phyloP scores from a whole-genome alignment of 148 eudicot genomes.

The Heliamphora exappendiculata region DNA sequence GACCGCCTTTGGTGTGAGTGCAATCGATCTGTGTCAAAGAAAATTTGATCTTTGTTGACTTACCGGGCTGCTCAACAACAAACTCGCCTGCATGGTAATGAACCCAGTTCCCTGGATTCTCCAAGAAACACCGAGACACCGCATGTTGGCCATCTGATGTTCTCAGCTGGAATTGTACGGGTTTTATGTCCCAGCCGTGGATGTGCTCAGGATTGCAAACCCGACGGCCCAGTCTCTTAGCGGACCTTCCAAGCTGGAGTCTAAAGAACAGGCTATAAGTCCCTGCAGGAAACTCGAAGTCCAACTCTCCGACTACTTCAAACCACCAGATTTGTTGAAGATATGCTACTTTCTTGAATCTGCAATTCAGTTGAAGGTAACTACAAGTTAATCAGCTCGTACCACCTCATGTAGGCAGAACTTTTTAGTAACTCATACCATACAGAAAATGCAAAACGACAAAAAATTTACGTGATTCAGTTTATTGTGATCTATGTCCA shows the following conservation, averaged over 20 bases:
- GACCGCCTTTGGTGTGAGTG: slow-evolving; percentile 82
- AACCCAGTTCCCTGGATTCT: slow-evolving; percentile 55
- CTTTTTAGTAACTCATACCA: neutral
- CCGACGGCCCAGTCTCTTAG: slow-evolving; percentile 49
- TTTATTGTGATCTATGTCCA: too few relatives aligned
- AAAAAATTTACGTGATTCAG: too few relatives aligned
- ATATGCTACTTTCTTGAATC: slow-evolving; percentile 72
- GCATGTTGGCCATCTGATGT: slow-evolving; percentile 66
- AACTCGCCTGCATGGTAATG: slow-evolving; percentile 71
- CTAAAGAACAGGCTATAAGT: slow-evolving; percentile 66
- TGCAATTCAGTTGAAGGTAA: slow-evolving; percentile 9
- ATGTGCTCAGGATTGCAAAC: slow-evolving; percentile 44
- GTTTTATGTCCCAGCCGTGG: slow-evolving; percentile 76
- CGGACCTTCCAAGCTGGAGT: slow-evolving; percentile 55
- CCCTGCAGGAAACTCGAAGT: slow-evolving; percentile 67
- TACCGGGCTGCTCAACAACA: slow-evolving; percentile 36
- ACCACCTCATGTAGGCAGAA: neutral
- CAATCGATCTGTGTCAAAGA: slow-evolving; percentile 85
- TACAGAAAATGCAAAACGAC: too few relatives aligned
- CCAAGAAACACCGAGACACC: slow-evolving; percentile 36
- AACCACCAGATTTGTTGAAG: slow-evolving; percentile 94
- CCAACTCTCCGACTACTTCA: slow-evolving; percentile 70
- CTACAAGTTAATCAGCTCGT: neutral
- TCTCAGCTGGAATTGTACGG: slow-evolving; percentile 52
- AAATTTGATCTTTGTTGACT: slow-evolving; percentile 48